These are phyloP conservation scores for Phallus indusiatus DNA, from an alignment of 768 basidiomycete genomes.

Conservation along the genomic window DNA sequence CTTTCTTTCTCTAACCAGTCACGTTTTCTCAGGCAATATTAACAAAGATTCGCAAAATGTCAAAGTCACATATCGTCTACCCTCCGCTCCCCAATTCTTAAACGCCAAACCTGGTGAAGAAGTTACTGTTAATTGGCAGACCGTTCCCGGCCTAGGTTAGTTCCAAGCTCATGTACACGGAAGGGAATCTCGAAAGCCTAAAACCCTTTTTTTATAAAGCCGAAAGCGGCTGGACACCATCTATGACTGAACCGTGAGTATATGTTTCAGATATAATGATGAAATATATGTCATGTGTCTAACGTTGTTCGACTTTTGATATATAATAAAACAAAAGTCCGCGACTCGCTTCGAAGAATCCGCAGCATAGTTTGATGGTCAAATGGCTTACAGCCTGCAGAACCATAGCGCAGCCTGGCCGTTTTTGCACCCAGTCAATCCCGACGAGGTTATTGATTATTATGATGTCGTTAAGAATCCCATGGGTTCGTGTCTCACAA, in stretches of 20 bases:
- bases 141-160: conserved; percentile 84
- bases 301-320: conserved; percentile 12
- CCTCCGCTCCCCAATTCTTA: conserved; percentile 69
- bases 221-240: conserved; percentile 88
- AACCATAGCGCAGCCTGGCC: conserved; percentile 80
- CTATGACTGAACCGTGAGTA: conserved; percentile 64
- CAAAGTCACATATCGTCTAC: conserved; percentile 79
- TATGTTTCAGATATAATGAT: neutral
- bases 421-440: conserved; percentile 73
- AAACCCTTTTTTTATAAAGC: conserved; percentile 30
- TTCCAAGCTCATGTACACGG: conserved; percentile 13
- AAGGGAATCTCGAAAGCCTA: conserved; percentile 3
- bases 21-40: conserved; percentile 51
- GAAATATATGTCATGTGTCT: neutral
- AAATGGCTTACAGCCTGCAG: conserved; percentile 71
- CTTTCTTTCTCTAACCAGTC: neutral
- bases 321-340: no score
- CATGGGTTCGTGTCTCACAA: conserved; percentile 71
- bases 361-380: conserved; percentile 51
- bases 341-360: conserved; percentile 42
- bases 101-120: conserved; percentile 40
- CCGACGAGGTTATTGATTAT: conserved; percentile 77
- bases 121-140: conserved; percentile 53
- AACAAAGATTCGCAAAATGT: conserved; percentile 78
- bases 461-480: conserved; percentile 82